Evolutionary conservation across 495 filamentous ascomycete species (phyloP).

Genomic region (Annulohypoxylon moriforme): DNA sequence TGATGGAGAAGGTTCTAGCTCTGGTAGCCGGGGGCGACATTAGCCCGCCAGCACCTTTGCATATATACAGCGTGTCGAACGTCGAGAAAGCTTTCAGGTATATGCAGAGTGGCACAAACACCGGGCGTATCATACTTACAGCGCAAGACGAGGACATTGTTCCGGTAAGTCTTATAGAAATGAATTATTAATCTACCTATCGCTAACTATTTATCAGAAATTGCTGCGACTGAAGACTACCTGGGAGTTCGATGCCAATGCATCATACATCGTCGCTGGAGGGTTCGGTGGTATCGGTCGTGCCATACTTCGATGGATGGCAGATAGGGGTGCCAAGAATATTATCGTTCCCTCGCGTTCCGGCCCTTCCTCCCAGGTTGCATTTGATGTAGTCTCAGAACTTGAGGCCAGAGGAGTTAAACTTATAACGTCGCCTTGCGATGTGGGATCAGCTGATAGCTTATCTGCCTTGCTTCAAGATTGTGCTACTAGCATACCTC

Average conservation of each 20-base stretch:
- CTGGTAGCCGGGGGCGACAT: constrained; percentile 16
- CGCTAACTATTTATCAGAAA: background rate
- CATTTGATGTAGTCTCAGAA: constrained; percentile 36
- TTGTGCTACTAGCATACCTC: constrained; percentile 51
- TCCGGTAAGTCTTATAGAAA: background rate
- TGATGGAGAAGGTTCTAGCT: background rate
- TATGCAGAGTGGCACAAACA: constrained; percentile 34
- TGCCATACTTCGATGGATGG: background rate
- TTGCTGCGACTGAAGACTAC: background rate
- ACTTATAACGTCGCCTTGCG: constrained; percentile 47
- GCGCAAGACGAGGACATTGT: background rate
- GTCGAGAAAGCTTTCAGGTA: constrained; percentile 17
- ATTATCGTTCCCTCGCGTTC: constrained; percentile 56
- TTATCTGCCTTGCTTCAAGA: constrained; percentile 22
- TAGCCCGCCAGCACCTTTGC: constrained; percentile 24
- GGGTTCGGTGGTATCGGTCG: background rate
- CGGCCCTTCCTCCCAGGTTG: constrained; percentile 26
- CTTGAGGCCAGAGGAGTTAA: constrained; percentile 36
- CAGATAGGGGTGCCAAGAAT: constrained; percentile 18
- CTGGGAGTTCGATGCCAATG: background rate
- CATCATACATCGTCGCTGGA: background rate
- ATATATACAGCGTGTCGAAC: constrained; percentile 18
- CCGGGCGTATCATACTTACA: constrained; percentile 24
- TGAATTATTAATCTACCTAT: background rate
- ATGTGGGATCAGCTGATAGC: constrained; percentile 44